These are phyloP conservation scores for Flaveria bidentis DNA, from an alignment of 129 eudicot genomes.

Conservation along the genomic window DNA sequence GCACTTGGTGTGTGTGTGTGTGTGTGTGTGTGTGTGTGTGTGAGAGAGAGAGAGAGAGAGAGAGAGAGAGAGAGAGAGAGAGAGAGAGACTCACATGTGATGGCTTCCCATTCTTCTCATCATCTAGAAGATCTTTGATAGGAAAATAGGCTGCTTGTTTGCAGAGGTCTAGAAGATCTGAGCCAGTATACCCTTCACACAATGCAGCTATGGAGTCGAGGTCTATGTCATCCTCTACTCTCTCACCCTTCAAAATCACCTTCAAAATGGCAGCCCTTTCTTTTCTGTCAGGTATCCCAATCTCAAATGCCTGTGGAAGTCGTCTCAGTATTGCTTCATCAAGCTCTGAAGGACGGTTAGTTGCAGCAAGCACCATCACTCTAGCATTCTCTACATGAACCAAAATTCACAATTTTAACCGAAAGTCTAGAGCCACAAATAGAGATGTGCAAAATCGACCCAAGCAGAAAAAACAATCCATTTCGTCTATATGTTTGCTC, in stretches of 20 bases:
- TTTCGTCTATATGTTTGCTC: neutral
- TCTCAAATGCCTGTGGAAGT: slow-evolving; percentile 89
- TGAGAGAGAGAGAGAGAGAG: neutral
- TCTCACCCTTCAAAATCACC: slow-evolving; percentile 79
- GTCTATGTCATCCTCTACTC: slow-evolving; percentile 55
- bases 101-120: slow-evolving; percentile 62
- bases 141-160: slow-evolving; percentile 91
- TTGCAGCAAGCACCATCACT: slow-evolving; percentile 95
- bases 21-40: neutral
- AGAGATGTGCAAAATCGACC: neutral
- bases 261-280: slow-evolving; percentile 73
- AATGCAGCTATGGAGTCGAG: slow-evolving; percentile 61
- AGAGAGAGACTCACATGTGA: slow-evolving; percentile 44
- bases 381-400: slow-evolving; percentile 63
- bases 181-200: slow-evolving; percentile 90
- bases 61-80: slow-evolving; percentile 16
- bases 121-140: slow-evolving; percentile 65
- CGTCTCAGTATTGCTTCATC: slow-evolving; percentile 95
- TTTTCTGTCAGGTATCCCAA: slow-evolving; percentile 71
- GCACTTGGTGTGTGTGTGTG: neutral
- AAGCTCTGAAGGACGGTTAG: slow-evolving; percentile 93
- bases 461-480: neutral
- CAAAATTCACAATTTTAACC: neutral
- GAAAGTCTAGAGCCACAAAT: neutral
- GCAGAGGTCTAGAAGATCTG: slow-evolving; percentile 86